Evolutionary conservation across 768 basidiomycete genomes (phyloP).

Genomic region (Coprinopsis sp.): DNA sequence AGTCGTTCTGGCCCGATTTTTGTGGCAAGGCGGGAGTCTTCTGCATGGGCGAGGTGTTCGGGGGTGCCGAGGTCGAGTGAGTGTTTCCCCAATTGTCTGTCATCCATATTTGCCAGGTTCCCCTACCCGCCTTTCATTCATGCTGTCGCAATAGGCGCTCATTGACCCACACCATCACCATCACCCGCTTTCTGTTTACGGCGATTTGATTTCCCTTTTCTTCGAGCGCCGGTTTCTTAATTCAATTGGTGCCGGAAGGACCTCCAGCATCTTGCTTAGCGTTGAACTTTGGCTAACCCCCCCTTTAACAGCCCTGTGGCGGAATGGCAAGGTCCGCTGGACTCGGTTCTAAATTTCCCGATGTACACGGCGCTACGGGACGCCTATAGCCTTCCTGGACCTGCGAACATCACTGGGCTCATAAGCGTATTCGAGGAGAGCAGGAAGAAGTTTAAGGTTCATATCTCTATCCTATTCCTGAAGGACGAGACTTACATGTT

Average conservation of each 20-base stretch:
- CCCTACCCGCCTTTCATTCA: too few relatives aligned
- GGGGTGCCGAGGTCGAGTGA: constrained; percentile 49
- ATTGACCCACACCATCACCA: too few relatives aligned
- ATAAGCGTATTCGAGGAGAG: constrained; percentile 48
- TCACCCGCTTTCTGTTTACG: too few relatives aligned
- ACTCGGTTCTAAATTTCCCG: constrained; percentile 71
- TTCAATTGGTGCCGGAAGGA: too few relatives aligned
- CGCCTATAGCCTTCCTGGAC: constrained; percentile 72
- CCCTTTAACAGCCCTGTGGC: constrained; percentile 42
- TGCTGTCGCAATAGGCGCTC: too few relatives aligned
- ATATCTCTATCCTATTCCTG: background rate
- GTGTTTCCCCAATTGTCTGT: constrained; percentile 7
- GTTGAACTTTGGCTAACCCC: background rate
- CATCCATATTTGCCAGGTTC: too few relatives aligned
- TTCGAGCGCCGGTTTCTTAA: too few relatives aligned
- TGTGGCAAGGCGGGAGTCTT: constrained; percentile 74
- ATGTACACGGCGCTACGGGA: constrained; percentile 57
- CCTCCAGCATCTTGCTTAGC: too few relatives aligned
- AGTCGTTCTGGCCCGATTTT: constrained; percentile 74
- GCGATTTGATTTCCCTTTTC: too few relatives aligned
- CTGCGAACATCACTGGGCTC: constrained; percentile 55
- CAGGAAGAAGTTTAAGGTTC: constrained; percentile 47
- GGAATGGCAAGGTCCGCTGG: constrained; percentile 59
- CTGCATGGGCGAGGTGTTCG: constrained; percentile 80
- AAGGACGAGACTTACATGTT: constrained; percentile 6